Evolutionary conservation across 2,329 filamentous ascomycete species (phyloP).

Genomic region (Gnomoniopsis smithogilvyi): DNA sequence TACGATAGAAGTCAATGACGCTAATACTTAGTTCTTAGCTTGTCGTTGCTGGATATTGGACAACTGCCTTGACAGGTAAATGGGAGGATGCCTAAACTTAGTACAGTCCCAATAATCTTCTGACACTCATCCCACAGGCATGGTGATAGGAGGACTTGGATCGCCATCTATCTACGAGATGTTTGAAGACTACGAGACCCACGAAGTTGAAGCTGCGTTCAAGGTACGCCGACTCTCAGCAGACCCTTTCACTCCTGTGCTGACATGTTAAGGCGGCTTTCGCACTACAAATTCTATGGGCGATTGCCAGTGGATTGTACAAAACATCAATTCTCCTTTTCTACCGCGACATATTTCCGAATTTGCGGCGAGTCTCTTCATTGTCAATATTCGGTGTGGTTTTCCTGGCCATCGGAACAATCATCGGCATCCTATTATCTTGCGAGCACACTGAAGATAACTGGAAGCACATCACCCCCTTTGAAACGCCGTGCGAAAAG

Average conservation of each 20-base stretch:
- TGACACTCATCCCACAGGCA: background rate
- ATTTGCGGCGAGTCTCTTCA: background rate
- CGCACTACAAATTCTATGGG: constrained; percentile 3
- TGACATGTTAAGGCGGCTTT: background rate
- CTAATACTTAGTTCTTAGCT: background rate
- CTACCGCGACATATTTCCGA: constrained; percentile 1
- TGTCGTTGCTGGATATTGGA: constrained; percentile 1
- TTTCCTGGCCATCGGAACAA: background rate
- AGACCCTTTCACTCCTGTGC: background rate
- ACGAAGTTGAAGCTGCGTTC: constrained; percentile 1
- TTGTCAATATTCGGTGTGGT: background rate
- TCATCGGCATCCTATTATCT: background rate
- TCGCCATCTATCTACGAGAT: background rate
- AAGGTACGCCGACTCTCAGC: background rate
- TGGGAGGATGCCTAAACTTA: too few relatives aligned
- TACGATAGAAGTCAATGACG: background rate
- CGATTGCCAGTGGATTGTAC: background rate
- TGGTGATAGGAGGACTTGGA: background rate
- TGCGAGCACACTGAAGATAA: constrained; percentile 4
- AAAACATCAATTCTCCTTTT: constrained; percentile 6
- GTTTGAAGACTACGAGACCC: background rate
- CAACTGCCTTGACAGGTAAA: constrained; percentile 3
- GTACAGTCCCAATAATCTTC: background rate
- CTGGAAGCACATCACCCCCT: background rate
- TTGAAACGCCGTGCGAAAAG: background rate